Percentiles rank a stretch among this genome's conserved stretches.
phyloP scores from a whole-genome alignment of 345 rosid species.

The Camelina neglecta region DNA sequence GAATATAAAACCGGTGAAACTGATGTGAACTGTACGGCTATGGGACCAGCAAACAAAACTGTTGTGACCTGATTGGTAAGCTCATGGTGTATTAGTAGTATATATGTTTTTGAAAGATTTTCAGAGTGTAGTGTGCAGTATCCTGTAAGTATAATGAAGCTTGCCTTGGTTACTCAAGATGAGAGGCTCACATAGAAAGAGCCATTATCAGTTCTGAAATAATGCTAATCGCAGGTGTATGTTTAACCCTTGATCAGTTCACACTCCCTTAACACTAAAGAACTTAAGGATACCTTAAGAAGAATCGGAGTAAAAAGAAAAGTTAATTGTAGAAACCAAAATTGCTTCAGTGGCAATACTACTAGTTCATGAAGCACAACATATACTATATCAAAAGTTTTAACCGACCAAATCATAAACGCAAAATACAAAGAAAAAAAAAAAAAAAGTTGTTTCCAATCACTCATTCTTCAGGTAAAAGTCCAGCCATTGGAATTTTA shows the following conservation, averaged over 20 bases:
- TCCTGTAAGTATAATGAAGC: background rate
- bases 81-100: too few species aligned
- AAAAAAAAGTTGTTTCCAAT: background rate
- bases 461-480: constrained; percentile 52
- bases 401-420: constrained; percentile 25
- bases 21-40: too few species aligned
- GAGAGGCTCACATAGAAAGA: constrained; percentile 42
- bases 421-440: background rate
- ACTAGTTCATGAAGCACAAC: background rate
- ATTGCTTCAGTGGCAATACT: constrained; percentile 13
- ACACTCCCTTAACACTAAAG: too few species aligned
- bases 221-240: constrained; percentile 39
- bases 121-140: background rate
- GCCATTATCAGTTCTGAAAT: constrained; percentile 34
- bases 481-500: constrained; percentile 59
- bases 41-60: too few species aligned
- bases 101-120: too few species aligned
- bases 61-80: too few species aligned
- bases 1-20: too few species aligned
- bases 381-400: constrained; percentile 5
- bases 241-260: constrained; percentile 33
- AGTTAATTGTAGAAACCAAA: constrained; percentile 23
- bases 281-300: constrained; percentile 8
- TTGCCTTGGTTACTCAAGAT: constrained; percentile 6
- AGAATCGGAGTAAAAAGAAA: background rate